A percentile compares a stretch with the other conserved stretches of the same genome.
These are phyloP conservation scores for Bisporella sp. DNA, from an alignment of 2,329 filamentous ascomycete species.

Conservation along the genomic window DNA sequence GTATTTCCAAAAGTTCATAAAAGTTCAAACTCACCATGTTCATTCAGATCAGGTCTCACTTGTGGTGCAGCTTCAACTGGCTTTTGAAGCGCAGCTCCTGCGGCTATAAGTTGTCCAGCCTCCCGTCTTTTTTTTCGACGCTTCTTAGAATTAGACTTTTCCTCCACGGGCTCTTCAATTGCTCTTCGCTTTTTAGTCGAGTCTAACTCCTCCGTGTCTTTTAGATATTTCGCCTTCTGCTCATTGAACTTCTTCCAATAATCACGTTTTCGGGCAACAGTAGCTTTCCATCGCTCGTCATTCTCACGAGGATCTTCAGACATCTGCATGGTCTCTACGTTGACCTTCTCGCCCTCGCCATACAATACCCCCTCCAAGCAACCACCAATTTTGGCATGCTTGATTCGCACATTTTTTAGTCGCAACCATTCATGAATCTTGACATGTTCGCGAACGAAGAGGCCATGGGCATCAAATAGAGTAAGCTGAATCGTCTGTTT, in stretches of 20 bases:
- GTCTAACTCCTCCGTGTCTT: slow-evolving; percentile 28
- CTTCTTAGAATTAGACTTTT: slow-evolving; percentile 19
- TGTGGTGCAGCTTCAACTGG: slow-evolving; percentile 25
- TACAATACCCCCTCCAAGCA: slow-evolving; percentile 69
- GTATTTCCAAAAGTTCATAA: neutral
- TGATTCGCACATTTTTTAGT: slow-evolving; percentile 68
- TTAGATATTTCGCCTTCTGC: slow-evolving; percentile 30
- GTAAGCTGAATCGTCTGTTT: slow-evolving; percentile 65
- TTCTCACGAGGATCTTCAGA: slow-evolving; percentile 34
- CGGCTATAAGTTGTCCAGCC: slow-evolving; percentile 21
- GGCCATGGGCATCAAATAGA: slow-evolving; percentile 61
- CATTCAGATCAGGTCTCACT: slow-evolving; percentile 20
- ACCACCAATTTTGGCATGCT: slow-evolving; percentile 40
- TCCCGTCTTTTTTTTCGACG: slow-evolving; percentile 25
- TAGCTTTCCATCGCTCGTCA: slow-evolving; percentile 44
- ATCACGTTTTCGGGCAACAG: slow-evolving; percentile 55
- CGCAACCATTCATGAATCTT: slow-evolving; percentile 53
- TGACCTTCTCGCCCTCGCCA: slow-evolving; percentile 52
- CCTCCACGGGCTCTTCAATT: neutral
- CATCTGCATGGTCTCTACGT: slow-evolving; percentile 45
- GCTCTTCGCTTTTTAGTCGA: slow-evolving; percentile 20
- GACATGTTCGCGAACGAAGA: slow-evolving; percentile 48
- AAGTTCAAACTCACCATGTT: slow-evolving; percentile 27
- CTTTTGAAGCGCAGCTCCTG: slow-evolving; percentile 1
- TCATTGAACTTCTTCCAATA: slow-evolving; percentile 43